Base-by-base conservation (phyloP, 768 basidiomycete species). In the Lactarius hatsudake region DNA sequence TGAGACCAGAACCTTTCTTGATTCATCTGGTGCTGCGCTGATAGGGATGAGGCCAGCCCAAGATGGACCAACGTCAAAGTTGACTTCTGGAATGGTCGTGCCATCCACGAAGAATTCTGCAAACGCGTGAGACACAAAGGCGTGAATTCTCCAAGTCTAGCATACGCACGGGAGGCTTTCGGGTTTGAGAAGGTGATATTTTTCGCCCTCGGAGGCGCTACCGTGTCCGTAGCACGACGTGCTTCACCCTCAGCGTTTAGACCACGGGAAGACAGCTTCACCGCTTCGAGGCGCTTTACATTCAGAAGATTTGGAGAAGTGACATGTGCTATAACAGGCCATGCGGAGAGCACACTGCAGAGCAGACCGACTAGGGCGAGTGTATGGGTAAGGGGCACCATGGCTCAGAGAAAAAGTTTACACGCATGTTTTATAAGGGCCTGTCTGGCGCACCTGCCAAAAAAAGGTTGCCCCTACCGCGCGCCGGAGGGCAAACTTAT, bases 21-120 rank as follows among this genome's bases (percentile, higher is more conserved):
- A 88, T 76, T 92, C 90, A 56, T 88, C 79, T 12, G 80, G 48
- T 9, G 80, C 76, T 40, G 74, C 73, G 68, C 88, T 90, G 62
- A 92, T 91, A 2, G 90, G 90, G 61, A 92, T 72, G 28, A 92
- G 77, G 9, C 90, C 90, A 4, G 88, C 78, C 88, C 88, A 91
- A 69, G 87, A 89, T 3, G 89, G 87, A 3, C 90, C 90, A 43
- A 90, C 79, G 71, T 91, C 88, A 70, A 87, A 91, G 71, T 87
- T 81, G 23, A 91, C 86, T 53, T 86, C 79, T 5, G 90, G 90
- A 54, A 92, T 85, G 40, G 76, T 78, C 53, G 77, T 80, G 1
- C 90, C 90, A 69, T 90, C 79, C 18, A 92, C 90, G 71, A 79
- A 90, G 73, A 90, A 91, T 70, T 87, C 89, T 89, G 66, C 2